Percentiles rank a stretch among this genome's conserved stretches.
Evolutionary conservation across 306 rosid genomes (phyloP).

Genomic region (Myrica gale): DNA sequence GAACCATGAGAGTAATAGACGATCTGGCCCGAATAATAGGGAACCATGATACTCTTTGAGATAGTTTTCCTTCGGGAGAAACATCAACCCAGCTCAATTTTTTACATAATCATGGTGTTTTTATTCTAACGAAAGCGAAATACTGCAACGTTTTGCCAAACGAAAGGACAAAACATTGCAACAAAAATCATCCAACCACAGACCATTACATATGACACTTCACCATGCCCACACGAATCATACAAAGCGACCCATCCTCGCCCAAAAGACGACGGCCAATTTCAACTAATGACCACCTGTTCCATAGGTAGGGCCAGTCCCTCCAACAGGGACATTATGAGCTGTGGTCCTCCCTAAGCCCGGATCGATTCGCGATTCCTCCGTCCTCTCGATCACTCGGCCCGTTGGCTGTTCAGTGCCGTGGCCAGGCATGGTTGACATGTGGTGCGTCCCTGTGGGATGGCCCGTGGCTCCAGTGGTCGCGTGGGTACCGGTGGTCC

Average conservation of each 20-base stretch:
- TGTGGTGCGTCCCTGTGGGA: constrained; percentile 40
- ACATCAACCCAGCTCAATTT: too few relatives aligned
- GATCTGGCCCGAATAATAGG: too few relatives aligned
- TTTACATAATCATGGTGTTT: too few relatives aligned
- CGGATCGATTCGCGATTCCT: constrained; percentile 26
- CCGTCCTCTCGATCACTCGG: constrained; percentile 33
- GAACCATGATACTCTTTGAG: too few relatives aligned
- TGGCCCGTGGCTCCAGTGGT: constrained; percentile 37
- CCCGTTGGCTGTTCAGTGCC: constrained; percentile 43
- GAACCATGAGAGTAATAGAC: too few relatives aligned
- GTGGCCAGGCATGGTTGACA: constrained; percentile 33
- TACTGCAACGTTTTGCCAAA: too few relatives aligned
- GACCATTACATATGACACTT: not conserved
- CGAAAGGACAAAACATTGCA: too few relatives aligned
- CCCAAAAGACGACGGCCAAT: not conserved
- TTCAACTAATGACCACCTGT: constrained; percentile 41
- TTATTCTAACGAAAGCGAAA: too few relatives aligned
- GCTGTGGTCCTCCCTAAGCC: constrained; percentile 33
- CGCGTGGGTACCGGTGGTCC: constrained; percentile 28
- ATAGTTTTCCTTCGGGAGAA: too few relatives aligned
- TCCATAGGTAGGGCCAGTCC: constrained; percentile 22
- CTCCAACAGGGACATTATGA: constrained; percentile 22
- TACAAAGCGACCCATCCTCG: not conserved
- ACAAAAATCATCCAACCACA: too few relatives aligned
- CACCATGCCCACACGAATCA: not conserved